Base-by-base conservation (phyloP, 176 grass and related monocot species). In the Triticum monococcum region DNA sequence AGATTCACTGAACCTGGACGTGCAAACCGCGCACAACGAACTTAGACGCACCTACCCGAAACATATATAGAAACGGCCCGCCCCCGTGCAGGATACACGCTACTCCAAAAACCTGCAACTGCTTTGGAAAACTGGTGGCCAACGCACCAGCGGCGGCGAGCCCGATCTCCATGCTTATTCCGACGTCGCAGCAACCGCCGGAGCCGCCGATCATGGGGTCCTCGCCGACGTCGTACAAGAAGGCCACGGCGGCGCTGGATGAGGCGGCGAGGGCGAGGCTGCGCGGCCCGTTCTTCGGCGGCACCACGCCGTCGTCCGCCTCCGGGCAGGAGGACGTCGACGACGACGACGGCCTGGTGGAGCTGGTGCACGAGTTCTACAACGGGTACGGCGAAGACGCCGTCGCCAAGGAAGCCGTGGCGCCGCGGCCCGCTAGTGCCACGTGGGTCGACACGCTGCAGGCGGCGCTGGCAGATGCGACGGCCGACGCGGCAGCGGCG, bases 341-440 rank as follows among this genome's bases (percentile, higher is more conserved):
- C 41, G 89, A 92, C 36, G 72, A 92, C 56, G 72, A 90, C 32
- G 81, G 87, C 20, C 85, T 98, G 81, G 88, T 89, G 35, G 78
- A 93, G 61, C 36, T 95, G 76, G 91, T 95, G 10, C 63, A 91
- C 56, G 91, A 92, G 69, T 98, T 98, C 89, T 98, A 95, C 87
- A 80, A 93, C 52, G 86, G 72, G 6, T 76, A 69, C 72, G 78
- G 70, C 30, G 87, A 81, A 46, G 77, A 63, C 56, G 77, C 18
- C 23, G 85, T 13, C 6, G 25, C 48, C 66, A 70, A 60, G 25
- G 74, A 88, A 12, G 14, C 36, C 7, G 37, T 3, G n/a, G n/a
- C 28, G 75, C 72, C 59, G 33, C 17, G 23, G 41, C 54, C 54
- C 17, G 24, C 0, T 1, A 41, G 40, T 10, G 22, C 36, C 14